Base-by-base conservation (phyloP, 1,139 yeast species). In the Pichia inconspicua region DNA sequence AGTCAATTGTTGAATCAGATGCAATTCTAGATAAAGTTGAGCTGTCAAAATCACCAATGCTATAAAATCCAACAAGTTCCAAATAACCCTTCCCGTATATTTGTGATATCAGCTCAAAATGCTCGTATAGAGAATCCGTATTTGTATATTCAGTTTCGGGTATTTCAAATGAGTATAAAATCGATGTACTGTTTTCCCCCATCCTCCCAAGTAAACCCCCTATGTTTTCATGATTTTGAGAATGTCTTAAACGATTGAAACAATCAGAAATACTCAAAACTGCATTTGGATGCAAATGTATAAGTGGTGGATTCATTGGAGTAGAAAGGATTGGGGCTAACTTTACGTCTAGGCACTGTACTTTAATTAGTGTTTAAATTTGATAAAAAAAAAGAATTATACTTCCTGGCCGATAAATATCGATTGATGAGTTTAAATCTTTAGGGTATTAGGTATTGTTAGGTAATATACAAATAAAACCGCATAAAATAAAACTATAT, bases 1-100 rank as follows among this genome's bases (percentile, higher is more conserved):
- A 30, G 6, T 10, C n/a, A 3, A 5, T 12, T 3, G 34, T 30
- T 30, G 34, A 30, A 12, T 30, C 11, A 3, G 34, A 30, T 11
- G 34, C 34, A 30, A 30, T 30, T 3, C 5, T 12, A 5, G 12
- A 14, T 10, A 30, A 14, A 3, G 15, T 30, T 30, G 34, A 30
- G 11, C 12, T 30, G 14, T 30, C 15, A 12, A 30, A 6, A 30
- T 30, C 3, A 12, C 37, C 43, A 19, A 14, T 28, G 5, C 15
- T 12, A 32, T 50, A 55, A 25, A 52, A 43, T 2, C 58, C 58
- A 22, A 54, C 53, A 12, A 55, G 19, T 14, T 37, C 35, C 19
- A 55, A 41, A 40, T 53, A 51, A 9, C 32, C 45, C 9, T 49
- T 46, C 1, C 55, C 53, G 34, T 55, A 55, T 7, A 55, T 45